Base-by-base conservation (phyloP, 306 rosid species). In the Trifolium pratense region DNA sequence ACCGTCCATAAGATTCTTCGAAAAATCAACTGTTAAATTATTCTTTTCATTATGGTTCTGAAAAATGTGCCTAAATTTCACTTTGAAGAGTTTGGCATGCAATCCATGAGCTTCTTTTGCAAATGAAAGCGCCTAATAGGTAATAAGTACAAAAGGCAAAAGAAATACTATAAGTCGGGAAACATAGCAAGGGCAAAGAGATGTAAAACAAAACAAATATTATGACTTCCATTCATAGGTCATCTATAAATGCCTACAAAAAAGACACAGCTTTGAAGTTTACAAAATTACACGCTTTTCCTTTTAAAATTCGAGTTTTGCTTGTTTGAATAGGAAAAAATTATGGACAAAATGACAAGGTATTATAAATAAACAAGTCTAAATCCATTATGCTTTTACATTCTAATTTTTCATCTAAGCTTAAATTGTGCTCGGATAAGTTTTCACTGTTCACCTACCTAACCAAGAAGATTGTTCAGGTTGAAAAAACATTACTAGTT, bases 41-140 rank as follows among this genome's bases (percentile, higher is more conserved):
- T 78, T 67, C 68, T 81, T 80, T 81, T 81, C 90, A 76, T 71
- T 45, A 70, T 74, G 82, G 68, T 78, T 86, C 76, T 82, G 85
- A 79, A 82, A 84, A 66, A 80, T 62, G 42, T 74, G 81, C 1
- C 29, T 61, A 86, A 91, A 89, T 65, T 83, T 93, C 81, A 76
- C 85, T 80, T 81, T 82, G 78, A 93, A 93, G 81, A 93, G 85
- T 75, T 85, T 86, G 57, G 83, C 36, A 56, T 85, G 94, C 68
- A 93, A 74, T 70, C 74, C 85, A 48, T 85, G 90, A 62, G 97
- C 94, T 80, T 93, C 91, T 86, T 88, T 89, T 55, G 98, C 98
- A 77, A 79, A 93, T 67, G 82, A 72, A 81, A 93, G 92, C 76
- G 97, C 98, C 98, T 93, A 78, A 57, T 37, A 77, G 21, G 37